Evolutionary conservation across 441 rosid species (phyloP).

Genomic region (Adansonia rubrostipa): DNA sequence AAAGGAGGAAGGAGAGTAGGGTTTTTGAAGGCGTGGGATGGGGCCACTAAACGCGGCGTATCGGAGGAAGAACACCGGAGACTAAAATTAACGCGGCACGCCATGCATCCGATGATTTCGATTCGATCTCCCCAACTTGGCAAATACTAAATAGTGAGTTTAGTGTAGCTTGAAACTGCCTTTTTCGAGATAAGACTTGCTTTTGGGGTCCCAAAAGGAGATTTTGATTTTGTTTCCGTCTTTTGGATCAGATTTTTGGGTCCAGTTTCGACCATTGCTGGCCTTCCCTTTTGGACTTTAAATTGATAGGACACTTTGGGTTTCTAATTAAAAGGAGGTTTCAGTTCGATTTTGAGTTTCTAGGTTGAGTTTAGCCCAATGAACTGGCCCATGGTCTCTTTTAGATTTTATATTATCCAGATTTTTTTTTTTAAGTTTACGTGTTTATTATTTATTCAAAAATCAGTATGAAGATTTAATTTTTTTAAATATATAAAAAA

Average conservation of each 20-base stretch:
- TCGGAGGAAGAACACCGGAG: constrained; percentile 51
- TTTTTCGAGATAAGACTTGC: neutral
- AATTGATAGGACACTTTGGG: constrained; percentile 1
- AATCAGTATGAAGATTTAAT: too few species aligned
- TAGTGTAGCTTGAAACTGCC: neutral
- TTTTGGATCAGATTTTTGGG: constrained; percentile 9
- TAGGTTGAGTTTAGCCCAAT: neutral
- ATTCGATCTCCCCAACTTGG: neutral
- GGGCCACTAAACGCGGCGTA: constrained; percentile 52
- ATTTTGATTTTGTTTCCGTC: neutral
- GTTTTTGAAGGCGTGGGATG: constrained; percentile 35
- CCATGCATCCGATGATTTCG: constrained; percentile 48
- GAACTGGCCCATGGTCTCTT: neutral
- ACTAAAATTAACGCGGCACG: constrained; percentile 34
- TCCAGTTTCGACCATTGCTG: constrained; percentile 7
- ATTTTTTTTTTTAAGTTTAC: too few species aligned
- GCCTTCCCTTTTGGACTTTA: neutral
- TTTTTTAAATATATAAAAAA: too few species aligned
- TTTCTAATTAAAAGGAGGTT: neutral
- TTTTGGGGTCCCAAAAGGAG: neutral
- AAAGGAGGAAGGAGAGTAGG: constrained; percentile 40
- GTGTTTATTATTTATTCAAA: too few species aligned
- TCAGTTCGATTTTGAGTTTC: neutral
- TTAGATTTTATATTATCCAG: too few species aligned
- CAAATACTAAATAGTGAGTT: neutral